These are phyloP conservation scores for Didymella pinodella DNA, from an alignment of 2,329 filamentous ascomycete genomes.

Conservation along the genomic window DNA sequence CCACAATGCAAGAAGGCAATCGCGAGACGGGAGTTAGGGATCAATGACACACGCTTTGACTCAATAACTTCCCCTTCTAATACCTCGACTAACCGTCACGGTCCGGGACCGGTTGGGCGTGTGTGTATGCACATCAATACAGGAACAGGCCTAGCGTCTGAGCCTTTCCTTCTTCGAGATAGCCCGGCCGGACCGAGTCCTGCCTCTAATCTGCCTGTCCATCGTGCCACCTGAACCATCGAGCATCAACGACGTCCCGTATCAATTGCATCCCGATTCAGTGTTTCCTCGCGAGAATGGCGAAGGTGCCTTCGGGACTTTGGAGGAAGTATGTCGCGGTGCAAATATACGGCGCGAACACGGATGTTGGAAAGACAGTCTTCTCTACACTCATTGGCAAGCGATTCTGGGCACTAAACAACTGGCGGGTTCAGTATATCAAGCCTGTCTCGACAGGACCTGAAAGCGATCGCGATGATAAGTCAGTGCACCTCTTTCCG, in stretches of 20 bases:
- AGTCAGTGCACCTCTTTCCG: slow-evolving; percentile 55
- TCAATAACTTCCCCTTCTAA: slow-evolving; percentile 6
- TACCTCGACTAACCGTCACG: slow-evolving; percentile 24
- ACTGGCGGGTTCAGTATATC: slow-evolving; percentile 66
- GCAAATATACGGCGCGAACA: slow-evolving; percentile 85
- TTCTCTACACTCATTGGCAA: slow-evolving; percentile 74
- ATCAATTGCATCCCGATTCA: slow-evolving; percentile 10
- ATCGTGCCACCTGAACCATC: neutral
- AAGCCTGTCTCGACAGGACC: slow-evolving; percentile 86
- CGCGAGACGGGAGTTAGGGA: slow-evolving; percentile 8
- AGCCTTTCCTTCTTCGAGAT: slow-evolving; percentile 2
- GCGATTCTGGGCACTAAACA: slow-evolving; percentile 19
- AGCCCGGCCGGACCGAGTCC: neutral
- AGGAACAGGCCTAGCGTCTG: slow-evolving; percentile 8
- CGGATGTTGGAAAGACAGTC: slow-evolving; percentile 84
- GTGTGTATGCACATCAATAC: slow-evolving; percentile 18
- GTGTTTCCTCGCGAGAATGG: slow-evolving; percentile 36
- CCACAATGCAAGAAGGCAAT: slow-evolving; percentile 12
- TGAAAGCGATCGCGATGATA: slow-evolving; percentile 72
- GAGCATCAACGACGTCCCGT: slow-evolving; percentile 1
- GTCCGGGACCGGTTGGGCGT: slow-evolving; percentile 21
- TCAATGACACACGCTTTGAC: slow-evolving; percentile 17
- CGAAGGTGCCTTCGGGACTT: slow-evolving; percentile 65
- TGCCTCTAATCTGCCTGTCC: slow-evolving; percentile 5
- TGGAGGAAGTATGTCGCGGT: slow-evolving; percentile 74